Evolutionary conservation across 441 rosid genomes (phyloP).

Genomic region (Bruguiera hainesii): DNA sequence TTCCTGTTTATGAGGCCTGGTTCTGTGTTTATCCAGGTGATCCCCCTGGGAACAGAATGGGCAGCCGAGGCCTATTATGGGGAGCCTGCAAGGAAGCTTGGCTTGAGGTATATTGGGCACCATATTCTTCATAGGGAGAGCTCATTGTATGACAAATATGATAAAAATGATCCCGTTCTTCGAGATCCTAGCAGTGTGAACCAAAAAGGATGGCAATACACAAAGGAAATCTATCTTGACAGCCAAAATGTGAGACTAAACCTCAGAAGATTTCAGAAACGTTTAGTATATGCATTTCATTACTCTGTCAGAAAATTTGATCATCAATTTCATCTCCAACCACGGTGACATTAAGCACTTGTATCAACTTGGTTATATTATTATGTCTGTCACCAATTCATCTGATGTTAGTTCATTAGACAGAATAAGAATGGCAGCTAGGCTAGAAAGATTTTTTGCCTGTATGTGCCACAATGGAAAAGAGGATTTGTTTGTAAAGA

Average conservation of each 20-base stretch:
- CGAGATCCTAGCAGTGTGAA: conserved; percentile 56
- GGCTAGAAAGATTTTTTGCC: neutral
- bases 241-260: conserved; percentile 66
- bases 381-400: conserved; percentile 14
- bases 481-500: conserved; percentile 12
- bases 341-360: neutral
- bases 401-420: conserved; percentile 10
- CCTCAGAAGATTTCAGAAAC: conserved; percentile 53
- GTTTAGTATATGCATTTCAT: conserved; percentile 36
- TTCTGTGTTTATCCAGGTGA: conserved; percentile 74
- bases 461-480: too few species aligned
- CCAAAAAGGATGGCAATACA: conserved; percentile 81
- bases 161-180: conserved; percentile 47
- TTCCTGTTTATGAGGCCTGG: conserved; percentile 76
- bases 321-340: neutral
- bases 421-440: conserved; percentile 1
- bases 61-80: conserved; percentile 92
- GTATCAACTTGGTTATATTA: neutral
- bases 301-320: conserved; percentile 28
- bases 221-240: conserved; percentile 78
- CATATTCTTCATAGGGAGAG: conserved; percentile 62
- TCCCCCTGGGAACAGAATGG: conserved; percentile 91
- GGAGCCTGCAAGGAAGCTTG: conserved; percentile 83
- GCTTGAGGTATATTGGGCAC: conserved; percentile 70
- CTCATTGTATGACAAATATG: conserved; percentile 61